Evolutionary conservation across 139 green algal genomes (phyloP).

Genomic region (Diplosphaera chodatii): DNA sequence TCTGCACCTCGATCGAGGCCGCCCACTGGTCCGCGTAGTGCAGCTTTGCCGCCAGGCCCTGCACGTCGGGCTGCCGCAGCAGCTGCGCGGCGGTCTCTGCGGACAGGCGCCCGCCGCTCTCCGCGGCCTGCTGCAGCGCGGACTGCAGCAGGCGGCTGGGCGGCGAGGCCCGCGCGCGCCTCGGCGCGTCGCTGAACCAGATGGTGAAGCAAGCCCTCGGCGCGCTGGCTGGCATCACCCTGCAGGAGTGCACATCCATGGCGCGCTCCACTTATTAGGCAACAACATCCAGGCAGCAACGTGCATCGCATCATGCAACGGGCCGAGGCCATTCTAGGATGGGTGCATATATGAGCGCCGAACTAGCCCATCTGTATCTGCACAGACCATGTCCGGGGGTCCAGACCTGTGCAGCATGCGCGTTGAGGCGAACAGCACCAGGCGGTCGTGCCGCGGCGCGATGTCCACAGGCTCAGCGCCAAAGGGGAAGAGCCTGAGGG

Average conservation of each 20-base stretch:
- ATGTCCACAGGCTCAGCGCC: slow-evolving; percentile 45
- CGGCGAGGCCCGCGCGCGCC: neutral
- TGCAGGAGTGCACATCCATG: slow-evolving; percentile 6
- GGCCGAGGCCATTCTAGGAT: too few relatives aligned
- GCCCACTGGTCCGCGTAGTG: slow-evolving; percentile 42
- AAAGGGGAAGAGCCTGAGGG: slow-evolving; percentile 66
- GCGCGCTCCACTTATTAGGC: too few relatives aligned
- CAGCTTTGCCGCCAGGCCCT: slow-evolving; percentile 44
- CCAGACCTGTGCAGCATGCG: slow-evolving; percentile 70
- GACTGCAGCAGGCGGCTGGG: neutral
- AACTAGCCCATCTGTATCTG: too few relatives aligned
- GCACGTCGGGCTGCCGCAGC: slow-evolving; percentile 34
- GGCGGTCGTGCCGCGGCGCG: slow-evolving; percentile 39
- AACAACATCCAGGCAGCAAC: neutral
- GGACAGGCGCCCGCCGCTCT: too few relatives aligned
- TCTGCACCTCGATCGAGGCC: slow-evolving; percentile 21
- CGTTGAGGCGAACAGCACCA: slow-evolving; percentile 67
- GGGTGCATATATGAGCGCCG: too few relatives aligned
- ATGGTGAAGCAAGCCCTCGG: slow-evolving; percentile 67
- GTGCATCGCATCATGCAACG: too few relatives aligned
- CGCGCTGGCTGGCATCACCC: slow-evolving; percentile 27
- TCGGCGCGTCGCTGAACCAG: slow-evolving; percentile 52
- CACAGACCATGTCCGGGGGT: too few relatives aligned
- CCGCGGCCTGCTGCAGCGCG: neutral
- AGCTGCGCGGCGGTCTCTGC: slow-evolving; percentile 16